Percentiles rank a stretch among this genome's conserved stretches.
Conservation (phyloP, 768 basidiomycete genomes). For the Boletus tylopilopsis region DNA sequence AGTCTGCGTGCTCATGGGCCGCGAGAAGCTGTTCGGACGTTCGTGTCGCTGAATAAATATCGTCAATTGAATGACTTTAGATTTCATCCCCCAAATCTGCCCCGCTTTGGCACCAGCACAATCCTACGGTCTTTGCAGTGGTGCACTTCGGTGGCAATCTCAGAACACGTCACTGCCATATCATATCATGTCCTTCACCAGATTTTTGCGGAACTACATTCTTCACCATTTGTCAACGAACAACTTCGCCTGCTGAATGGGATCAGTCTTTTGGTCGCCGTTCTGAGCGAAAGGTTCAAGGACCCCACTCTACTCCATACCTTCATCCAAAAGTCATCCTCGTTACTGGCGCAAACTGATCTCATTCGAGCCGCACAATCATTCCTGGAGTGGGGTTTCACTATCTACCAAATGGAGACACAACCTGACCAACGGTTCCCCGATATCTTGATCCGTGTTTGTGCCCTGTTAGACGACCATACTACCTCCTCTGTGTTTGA, state of each 20-base stretch:
- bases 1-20: conserved; percentile 39
- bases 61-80: conserved; percentile 46
- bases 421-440: conserved; percentile 52
- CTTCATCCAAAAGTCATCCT: conserved; percentile 62
- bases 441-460: conserved; percentile 67
- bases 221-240: conserved; percentile 75
- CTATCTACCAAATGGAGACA: conserved; percentile 39
- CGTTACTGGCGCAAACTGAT: conserved; percentile 65
- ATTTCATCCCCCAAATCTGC: conserved; percentile 64
- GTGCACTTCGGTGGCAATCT: conserved; percentile 44
- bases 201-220: conserved; percentile 63
- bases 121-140: conserved; percentile 58
- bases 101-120: conserved; percentile 46
- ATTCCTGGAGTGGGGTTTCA: conserved; percentile 75
- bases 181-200: conserved; percentile 77
- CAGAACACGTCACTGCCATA: conserved; percentile 48
- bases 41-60: conserved; percentile 50
- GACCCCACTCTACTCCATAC: conserved; percentile 61
- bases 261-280: conserved; percentile 70
- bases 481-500: conserved; percentile 27
- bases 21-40: conserved; percentile 40
- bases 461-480: conserved; percentile 52
- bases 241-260: conserved; percentile 73
- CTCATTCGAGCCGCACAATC: conserved; percentile 68
- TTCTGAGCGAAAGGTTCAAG: conserved; percentile 50